A percentile compares a stretch with the other conserved stretches of the same genome.
Evolutionary conservation across 148 eudicot genomes (phyloP).

Genomic region (Diospyros kaki): DNA sequence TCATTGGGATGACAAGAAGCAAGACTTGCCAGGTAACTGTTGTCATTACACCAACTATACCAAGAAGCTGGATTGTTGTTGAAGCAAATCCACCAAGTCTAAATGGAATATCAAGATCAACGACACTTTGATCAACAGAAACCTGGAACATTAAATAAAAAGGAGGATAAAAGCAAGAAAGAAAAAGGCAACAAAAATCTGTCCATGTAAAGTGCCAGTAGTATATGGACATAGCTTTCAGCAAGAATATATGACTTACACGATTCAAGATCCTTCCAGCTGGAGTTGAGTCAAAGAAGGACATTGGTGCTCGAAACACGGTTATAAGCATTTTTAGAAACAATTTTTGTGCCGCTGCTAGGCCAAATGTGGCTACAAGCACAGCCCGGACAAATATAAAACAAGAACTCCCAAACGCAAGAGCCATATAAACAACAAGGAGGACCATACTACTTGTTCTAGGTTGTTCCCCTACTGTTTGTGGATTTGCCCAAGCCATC

Average conservation of each 20-base stretch:
- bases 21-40: constrained; percentile 92
- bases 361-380: constrained; percentile 84
- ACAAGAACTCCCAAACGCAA: constrained; percentile 89
- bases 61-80: constrained; percentile 85
- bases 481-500: constrained; percentile 99
- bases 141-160: constrained; percentile 48
- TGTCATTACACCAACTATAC: constrained; percentile 91
- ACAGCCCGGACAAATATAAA: constrained; percentile 86
- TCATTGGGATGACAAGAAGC: constrained; percentile 90
- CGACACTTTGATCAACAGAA: constrained; percentile 93
- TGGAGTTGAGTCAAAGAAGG: constrained; percentile 99
- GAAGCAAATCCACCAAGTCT: constrained; percentile 94
- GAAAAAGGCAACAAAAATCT: not conserved
- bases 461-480: constrained; percentile 66
- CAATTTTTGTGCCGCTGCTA: constrained; percentile 81
- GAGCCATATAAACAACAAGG: constrained; percentile 87
- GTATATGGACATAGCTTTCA: constrained; percentile 5
- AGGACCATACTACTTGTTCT: constrained; percentile 64
- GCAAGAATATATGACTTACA: constrained; percentile 39
- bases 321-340: constrained; percentile 72
- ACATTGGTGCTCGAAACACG: constrained; percentile 92
- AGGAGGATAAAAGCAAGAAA: constrained; percentile 1
- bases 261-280: constrained; percentile 93
- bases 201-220: not conserved
- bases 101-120: constrained; percentile 95